Conservation (phyloP, 2,329 filamentous ascomycete genomes). For the Beauveria pseudobassiana region DNA sequence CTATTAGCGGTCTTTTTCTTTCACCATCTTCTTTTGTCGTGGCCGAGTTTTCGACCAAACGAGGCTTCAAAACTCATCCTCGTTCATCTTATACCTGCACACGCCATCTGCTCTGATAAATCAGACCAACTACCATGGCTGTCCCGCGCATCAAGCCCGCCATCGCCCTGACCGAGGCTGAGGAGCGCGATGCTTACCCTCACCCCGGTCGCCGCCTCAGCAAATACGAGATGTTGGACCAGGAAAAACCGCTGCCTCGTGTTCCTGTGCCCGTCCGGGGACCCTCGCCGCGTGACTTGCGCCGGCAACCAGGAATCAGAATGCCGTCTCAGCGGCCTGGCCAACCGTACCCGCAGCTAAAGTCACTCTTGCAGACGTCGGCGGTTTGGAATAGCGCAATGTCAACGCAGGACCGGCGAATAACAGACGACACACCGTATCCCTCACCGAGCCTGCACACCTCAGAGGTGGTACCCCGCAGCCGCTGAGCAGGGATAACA, state of each 20-base stretch:
- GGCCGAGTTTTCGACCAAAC: too few relatives aligned
- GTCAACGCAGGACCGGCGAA: background rate
- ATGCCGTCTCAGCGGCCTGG: background rate
- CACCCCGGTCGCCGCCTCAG: constrained; percentile 10
- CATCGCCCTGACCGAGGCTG: constrained; percentile 4
- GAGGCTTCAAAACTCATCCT: too few relatives aligned
- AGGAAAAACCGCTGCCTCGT: constrained; percentile 2
- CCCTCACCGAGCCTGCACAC: background rate
- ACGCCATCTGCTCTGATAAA: background rate
- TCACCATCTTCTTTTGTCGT: background rate
- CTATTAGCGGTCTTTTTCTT: background rate
- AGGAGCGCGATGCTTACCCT: constrained; percentile 8
- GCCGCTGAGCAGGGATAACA: background rate
- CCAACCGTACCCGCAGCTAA: background rate
- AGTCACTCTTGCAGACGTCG: background rate
- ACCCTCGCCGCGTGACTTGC: background rate
- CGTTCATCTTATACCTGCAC: background rate
- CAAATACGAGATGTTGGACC: background rate
- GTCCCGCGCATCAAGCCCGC: constrained; percentile 4
- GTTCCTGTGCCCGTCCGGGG: background rate
- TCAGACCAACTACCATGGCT: background rate
- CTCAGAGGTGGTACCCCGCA: background rate
- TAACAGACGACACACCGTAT: background rate
- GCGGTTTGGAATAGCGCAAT: background rate
- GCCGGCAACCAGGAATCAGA: background rate